These are phyloP conservation scores for Cercospora janseana DNA, from an alignment of 2,329 filamentous ascomycete species.

Conservation along the genomic window DNA sequence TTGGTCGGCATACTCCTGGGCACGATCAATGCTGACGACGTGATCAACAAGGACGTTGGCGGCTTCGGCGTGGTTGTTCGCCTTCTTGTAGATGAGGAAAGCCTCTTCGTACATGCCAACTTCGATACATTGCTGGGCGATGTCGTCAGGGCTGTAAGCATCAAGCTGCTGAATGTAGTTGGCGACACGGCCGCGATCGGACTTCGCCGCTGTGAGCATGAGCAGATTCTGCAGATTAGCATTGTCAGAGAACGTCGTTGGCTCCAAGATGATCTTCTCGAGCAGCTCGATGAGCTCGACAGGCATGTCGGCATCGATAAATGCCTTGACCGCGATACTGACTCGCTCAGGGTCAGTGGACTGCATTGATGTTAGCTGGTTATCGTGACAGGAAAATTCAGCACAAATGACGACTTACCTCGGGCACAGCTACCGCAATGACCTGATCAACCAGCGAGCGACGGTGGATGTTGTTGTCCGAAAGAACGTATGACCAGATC, in stretches of 20 bases:
- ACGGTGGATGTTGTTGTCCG: constrained; percentile 91
- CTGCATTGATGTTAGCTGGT: constrained; percentile 46
- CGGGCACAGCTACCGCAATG: constrained; percentile 78
- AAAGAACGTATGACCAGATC: constrained; percentile 92
- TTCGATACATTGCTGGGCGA: constrained; percentile 87
- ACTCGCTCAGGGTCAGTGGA: constrained; percentile 92
- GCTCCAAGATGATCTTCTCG: constrained; percentile 99
- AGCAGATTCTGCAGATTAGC: constrained; percentile 92
- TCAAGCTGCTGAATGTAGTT: constrained; percentile 92
- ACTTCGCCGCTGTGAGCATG: constrained; percentile 94
- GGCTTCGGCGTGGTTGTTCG: constrained; percentile 80
- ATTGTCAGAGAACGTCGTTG: constrained; percentile 98
- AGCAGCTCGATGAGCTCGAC: constrained; percentile 93
- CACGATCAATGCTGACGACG: constrained; percentile 95
- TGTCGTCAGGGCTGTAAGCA: constrained; percentile 87
- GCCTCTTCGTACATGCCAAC: constrained; percentile 95
- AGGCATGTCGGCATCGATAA: constrained; percentile 86
- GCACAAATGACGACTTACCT: constrained; percentile 19
- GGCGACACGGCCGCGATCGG: constrained; percentile 91
- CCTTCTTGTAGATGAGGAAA: constrained; percentile 98
- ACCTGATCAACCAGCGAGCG: constrained; percentile 94
- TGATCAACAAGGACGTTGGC: constrained; percentile 92
- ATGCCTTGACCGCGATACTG: constrained; percentile 87
- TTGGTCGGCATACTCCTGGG: constrained; percentile 90
- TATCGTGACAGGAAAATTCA: background rate